Percentiles rank a stretch among this genome's conserved stretches.
Conservation (phyloP, 345 rosid species). For the Turnera subulata region DNA sequence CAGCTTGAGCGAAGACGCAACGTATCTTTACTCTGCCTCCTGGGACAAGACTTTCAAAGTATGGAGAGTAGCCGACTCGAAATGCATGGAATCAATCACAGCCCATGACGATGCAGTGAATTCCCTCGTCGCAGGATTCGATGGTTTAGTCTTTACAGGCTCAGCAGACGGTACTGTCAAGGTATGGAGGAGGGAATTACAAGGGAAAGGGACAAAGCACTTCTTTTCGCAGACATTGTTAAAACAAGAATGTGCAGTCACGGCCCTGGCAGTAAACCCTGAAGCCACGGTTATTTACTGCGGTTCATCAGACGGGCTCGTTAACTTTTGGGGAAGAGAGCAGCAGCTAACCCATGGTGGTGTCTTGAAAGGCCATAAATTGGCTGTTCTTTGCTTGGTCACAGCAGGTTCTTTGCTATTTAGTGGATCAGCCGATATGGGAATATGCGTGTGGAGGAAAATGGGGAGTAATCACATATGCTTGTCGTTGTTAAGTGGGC, state of each 20-base stretch:
- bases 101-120: constrained; percentile 90
- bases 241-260: constrained; percentile 82
- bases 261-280: constrained; percentile 57
- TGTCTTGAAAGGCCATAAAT: constrained; percentile 66
- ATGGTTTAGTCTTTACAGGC: constrained; percentile 80
- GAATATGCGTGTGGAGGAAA: constrained; percentile 77
- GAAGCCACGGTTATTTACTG: constrained; percentile 55
- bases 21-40: constrained; percentile 63
- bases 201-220: constrained; percentile 83
- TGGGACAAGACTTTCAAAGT: constrained; percentile 93
- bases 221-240: constrained; percentile 68
- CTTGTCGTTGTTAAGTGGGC: constrained; percentile 63
- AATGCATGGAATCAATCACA: constrained; percentile 64
- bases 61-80: constrained; percentile 64
- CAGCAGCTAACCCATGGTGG: constrained; percentile 56
- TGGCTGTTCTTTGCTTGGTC: constrained; percentile 65
- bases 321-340: constrained; percentile 72
- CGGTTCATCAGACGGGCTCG: constrained; percentile 84
- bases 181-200: constrained; percentile 84
- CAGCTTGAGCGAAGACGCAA: constrained; percentile 57
- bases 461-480: constrained; percentile 48
- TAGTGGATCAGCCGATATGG: constrained; percentile 86
- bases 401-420: constrained; percentile 66
- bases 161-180: constrained; percentile 85
- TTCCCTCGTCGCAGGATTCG: constrained; percentile 61